Conservation (phyloP, 768 basidiomycete species). For the Pholiota conissans region DNA sequence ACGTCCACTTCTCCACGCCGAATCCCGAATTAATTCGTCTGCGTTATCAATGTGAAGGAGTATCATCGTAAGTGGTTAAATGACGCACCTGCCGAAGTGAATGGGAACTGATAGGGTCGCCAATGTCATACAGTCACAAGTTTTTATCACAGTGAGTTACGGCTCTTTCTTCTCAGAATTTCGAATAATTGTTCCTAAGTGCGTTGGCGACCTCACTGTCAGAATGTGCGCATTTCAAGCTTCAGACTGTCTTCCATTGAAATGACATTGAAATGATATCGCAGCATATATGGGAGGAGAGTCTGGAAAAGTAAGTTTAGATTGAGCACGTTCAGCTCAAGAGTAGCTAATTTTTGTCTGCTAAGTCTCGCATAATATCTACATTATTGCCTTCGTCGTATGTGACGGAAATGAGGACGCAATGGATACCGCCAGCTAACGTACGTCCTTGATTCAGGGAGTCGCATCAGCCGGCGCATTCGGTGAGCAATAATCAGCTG, state of each 20-base stretch:
- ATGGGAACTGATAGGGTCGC: neutral
- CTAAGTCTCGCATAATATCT: neutral
- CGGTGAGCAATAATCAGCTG: neutral
- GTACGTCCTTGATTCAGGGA: neutral
- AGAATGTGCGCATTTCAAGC: slow-evolving; percentile 23
- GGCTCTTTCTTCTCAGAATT: neutral
- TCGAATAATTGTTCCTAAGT: slow-evolving; percentile 10
- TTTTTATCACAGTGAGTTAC: slow-evolving; percentile 27
- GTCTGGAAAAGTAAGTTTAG: slow-evolving; percentile 15
- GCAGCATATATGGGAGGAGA: slow-evolving; percentile 18
- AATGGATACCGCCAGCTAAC: neutral
- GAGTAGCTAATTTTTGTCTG: neutral
- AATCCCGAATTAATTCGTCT: neutral
- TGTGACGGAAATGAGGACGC: neutral
- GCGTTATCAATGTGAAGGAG: slow-evolving; percentile 20
- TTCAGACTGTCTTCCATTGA: neutral
- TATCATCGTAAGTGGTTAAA: slow-evolving; percentile 19
- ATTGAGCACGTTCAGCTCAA: neutral
- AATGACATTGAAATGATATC: neutral
- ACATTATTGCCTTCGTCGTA: slow-evolving; percentile 1
- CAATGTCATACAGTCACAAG: slow-evolving; percentile 20
- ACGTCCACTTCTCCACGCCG: slow-evolving; percentile 1
- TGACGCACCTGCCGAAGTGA: neutral
- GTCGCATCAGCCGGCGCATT: neutral
- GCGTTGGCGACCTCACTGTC: slow-evolving; percentile 29